Evolutionary conservation across 1,139 yeast species (phyloP), one percentile per base, ranked within the genome.

Genomic region (Zygosaccharomyces pseudobailii): DNA sequence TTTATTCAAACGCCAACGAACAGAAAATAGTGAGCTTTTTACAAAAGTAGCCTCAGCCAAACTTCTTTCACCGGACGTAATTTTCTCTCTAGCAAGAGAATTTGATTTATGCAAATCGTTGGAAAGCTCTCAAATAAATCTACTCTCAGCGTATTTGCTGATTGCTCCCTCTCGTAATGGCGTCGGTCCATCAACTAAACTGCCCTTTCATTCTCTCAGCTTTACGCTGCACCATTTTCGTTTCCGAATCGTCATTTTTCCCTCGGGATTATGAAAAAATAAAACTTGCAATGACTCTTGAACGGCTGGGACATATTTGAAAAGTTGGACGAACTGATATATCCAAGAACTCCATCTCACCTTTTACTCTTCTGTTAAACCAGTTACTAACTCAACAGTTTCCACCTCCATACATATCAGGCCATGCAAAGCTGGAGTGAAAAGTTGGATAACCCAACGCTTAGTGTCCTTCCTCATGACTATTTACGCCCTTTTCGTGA

Each of bases 391-490:
- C 21, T 8, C 36, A 33, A 19, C 21, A 13, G 8, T 4, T 19
- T 33, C 32, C 17, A 13, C 17, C 27, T 10, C 31, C 33, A 20
- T 31, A 8, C 7, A 13, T 19, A 17, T 20, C 36, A 6, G 19
- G 37, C 33, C 33, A 38, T 47, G 46, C 39, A 46, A 30, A 78
- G 38, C 77, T 89, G 96, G 96, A 71, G 79, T 40, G 68, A 75
- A 45, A 74, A 79, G 54, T 77, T 90, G 66, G 86, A 84, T 55
- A 84, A 79, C 59, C 90, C 95, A 42, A 88, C 97, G 3, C 73
- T 89, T 49, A 87, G 95, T 47, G 87, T 84, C 24, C 74, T 90
- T 48, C 97, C 97, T 10, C 86, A 85, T 56, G 97, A 90, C 66
- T 90, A 78, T 66, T 80, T 86, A 55, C 81, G 85, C 62, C 95